Percentiles rank a stretch among this genome's conserved stretches.
phyloP scores from a whole-genome alignment of 352 stramenopile genomes.

The Phytophthora europaea region DNA sequence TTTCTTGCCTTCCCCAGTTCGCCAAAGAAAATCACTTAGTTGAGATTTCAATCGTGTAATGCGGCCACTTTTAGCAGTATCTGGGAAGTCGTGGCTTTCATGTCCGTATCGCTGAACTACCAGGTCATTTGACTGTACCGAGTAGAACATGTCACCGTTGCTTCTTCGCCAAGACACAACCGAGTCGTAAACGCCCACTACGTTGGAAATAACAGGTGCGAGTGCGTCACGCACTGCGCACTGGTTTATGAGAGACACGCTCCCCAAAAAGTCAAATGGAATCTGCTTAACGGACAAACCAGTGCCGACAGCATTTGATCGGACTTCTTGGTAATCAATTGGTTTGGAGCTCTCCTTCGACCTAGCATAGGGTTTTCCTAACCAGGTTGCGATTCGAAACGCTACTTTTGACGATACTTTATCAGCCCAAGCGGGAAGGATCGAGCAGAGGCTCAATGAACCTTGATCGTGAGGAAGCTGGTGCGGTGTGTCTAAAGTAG shows the following conservation, averaged over 20 bases:
- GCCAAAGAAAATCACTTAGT: constrained; percentile 44
- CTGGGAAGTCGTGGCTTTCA: constrained; percentile 45
- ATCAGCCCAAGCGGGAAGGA: constrained; percentile 24
- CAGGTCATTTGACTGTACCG: constrained; percentile 16
- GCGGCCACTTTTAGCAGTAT: constrained; percentile 35
- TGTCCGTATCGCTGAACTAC: constrained; percentile 35
- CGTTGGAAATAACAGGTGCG: constrained; percentile 22
- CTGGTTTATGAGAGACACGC: constrained; percentile 10
- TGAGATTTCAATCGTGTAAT: constrained; percentile 33
- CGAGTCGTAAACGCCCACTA: constrained; percentile 23
- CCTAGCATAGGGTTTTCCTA: constrained; percentile 11
- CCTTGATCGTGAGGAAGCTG: not conserved
- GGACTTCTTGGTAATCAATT: constrained; percentile 14
- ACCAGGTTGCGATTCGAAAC: constrained; percentile 29
- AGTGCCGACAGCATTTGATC: not conserved
- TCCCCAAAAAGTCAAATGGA: constrained; percentile 35
- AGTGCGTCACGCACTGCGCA: constrained; percentile 24
- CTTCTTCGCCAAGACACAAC: constrained; percentile 38
- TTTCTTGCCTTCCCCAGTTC: constrained; percentile 21
- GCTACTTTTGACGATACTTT: constrained; percentile 16
- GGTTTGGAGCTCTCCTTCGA: not conserved
- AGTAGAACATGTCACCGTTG: constrained; percentile 51
- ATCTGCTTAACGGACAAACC: constrained; percentile 25
- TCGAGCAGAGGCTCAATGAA: constrained; percentile 3
- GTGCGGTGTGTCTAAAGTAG: not conserved